These are phyloP conservation scores for Aureobasidium sp. DNA, from an alignment of 2,329 filamentous ascomycete species.

Conservation along the genomic window DNA sequence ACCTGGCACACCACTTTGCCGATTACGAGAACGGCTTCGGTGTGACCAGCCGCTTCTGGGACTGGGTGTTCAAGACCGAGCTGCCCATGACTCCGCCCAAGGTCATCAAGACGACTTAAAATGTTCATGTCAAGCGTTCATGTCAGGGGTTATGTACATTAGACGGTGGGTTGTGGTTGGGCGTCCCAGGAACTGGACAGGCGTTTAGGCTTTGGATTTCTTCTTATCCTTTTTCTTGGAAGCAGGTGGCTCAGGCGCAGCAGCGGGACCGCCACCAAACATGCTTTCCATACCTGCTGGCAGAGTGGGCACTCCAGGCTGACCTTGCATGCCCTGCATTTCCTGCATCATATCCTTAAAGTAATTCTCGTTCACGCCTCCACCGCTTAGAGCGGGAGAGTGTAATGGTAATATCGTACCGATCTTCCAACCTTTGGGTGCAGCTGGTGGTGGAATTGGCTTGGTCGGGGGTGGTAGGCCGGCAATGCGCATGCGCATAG, in stretches of 20 bases:
- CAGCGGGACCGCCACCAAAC: not conserved
- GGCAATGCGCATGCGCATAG: constrained; percentile 63
- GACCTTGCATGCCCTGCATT: constrained; percentile 51
- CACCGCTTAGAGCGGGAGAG: constrained; percentile 81
- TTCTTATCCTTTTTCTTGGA: constrained; percentile 15
- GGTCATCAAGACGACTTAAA: constrained; percentile 38
- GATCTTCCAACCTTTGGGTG: constrained; percentile 86
- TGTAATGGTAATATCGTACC: constrained; percentile 75
- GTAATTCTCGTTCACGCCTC: constrained; percentile 88
- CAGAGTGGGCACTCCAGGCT: constrained; percentile 14
- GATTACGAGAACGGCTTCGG: constrained; percentile 98
- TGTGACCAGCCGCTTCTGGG: constrained; percentile 95
- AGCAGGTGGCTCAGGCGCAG: constrained; percentile 2
- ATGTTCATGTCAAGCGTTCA: not conserved
- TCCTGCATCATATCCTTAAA: constrained; percentile 96
- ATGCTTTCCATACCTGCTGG: constrained; percentile 3
- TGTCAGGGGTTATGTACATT: not conserved
- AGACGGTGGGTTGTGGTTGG: not conserved
- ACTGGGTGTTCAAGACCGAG: constrained; percentile 83
- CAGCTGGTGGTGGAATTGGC: constrained; percentile 48
- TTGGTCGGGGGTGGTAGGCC: constrained; percentile 63
- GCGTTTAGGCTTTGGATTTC: constrained; percentile 8
- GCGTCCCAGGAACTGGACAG: not conserved
- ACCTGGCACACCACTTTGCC: constrained; percentile 93
- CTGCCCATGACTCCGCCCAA: constrained; percentile 46